Conservation (phyloP, 2,329 filamentous ascomycete genomes). For the Pestalotiopsis sp. region DNA sequence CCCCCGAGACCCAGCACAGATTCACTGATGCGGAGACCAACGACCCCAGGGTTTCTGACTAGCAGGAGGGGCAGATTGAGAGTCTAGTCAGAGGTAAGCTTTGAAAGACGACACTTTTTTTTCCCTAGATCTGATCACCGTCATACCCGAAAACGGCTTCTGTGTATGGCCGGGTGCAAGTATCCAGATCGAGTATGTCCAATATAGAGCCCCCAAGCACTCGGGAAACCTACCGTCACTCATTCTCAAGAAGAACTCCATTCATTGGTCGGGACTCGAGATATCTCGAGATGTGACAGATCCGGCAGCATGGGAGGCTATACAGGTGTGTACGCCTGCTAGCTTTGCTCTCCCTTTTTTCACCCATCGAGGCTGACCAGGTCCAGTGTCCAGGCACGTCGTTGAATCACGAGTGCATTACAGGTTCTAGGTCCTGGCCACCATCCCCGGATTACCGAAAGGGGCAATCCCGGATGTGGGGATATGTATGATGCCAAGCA, state of each 20-base stretch:
- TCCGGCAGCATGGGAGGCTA: not conserved
- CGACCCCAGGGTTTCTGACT: not conserved
- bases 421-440: slow-evolving; percentile 1
- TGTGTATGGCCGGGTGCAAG: not conserved
- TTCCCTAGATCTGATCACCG: not conserved
- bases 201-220: not conserved
- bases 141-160: not conserved
- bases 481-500: slow-evolving; percentile 2
- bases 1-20: not conserved
- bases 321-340: not conserved
- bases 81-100: not conserved
- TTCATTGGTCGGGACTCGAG: not conserved
- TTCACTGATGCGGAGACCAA: not conserved
- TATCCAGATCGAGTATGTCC: not conserved
- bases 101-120: not conserved
- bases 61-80: not conserved
- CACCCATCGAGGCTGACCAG: not conserved
- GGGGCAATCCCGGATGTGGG: slow-evolving; percentile 7
- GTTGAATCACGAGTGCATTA: slow-evolving; percentile 7
- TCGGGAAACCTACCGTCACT: not conserved
- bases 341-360: not conserved
- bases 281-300: not conserved
- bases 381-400: not conserved
- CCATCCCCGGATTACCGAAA: slow-evolving; percentile 1
- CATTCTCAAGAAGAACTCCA: not conserved